Conservation (phyloP, 2,329 filamentous ascomycete genomes). For the Magnaporthiopsis rhizophila region DNA sequence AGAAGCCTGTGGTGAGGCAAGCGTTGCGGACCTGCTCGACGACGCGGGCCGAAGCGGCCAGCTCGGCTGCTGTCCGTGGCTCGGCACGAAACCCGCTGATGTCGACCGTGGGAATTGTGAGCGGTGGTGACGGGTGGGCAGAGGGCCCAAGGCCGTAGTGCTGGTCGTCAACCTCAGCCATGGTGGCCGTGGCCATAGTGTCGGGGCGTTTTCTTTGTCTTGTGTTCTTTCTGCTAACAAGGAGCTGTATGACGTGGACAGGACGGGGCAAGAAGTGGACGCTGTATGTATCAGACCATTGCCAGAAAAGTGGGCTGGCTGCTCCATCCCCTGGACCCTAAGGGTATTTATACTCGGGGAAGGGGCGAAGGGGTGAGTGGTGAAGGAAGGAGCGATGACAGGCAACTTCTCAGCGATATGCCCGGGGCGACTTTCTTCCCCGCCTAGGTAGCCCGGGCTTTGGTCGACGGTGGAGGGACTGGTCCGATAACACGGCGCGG, state of each 20-base stretch:
- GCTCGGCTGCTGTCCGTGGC: conserved; percentile 16
- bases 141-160: too few relatives aligned
- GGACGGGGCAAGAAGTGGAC: background rate
- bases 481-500: background rate
- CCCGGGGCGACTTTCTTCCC: background rate
- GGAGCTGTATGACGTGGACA: background rate
- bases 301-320: background rate
- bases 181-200: background rate
- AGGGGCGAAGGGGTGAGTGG: background rate
- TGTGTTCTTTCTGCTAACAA: background rate
- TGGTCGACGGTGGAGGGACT: background rate
- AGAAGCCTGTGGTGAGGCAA: conserved; percentile 23
- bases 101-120: conserved; percentile 23
- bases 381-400: background rate
- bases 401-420: background rate
- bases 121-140: background rate
- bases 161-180: background rate
- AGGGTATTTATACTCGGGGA: background rate
- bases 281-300: background rate
- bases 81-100: conserved; percentile 24
- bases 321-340: background rate
- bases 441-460: background rate
- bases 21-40: conserved; percentile 23
- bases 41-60: conserved; percentile 17
- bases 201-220: background rate